phyloP scores from a whole-genome alignment of 169 alveolate species.

The Babesia bovis region DNA sequence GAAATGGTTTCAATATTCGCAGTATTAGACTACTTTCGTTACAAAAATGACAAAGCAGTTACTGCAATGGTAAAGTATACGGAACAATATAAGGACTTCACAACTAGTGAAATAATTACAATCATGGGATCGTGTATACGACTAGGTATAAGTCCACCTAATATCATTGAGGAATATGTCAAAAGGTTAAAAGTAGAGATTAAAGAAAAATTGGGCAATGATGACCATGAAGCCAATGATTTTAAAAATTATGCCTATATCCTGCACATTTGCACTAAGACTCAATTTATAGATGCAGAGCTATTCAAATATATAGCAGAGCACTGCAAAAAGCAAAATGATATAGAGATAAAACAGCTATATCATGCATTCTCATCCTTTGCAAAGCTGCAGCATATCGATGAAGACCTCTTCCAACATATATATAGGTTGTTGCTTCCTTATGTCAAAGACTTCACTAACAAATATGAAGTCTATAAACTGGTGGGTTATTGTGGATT shows the following conservation, averaged over 20 bases:
- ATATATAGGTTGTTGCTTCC: slow-evolving; percentile 21
- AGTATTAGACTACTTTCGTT: slow-evolving; percentile 23
- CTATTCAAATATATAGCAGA: slow-evolving; percentile 30
- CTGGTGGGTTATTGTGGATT: neutral
- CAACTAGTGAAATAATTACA: slow-evolving; percentile 1
- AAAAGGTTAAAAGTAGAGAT: slow-evolving; percentile 12
- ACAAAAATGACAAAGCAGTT: slow-evolving; percentile 19
- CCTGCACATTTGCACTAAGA: slow-evolving; percentile 24
- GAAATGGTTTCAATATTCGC: slow-evolving; percentile 35
- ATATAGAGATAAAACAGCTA: neutral
- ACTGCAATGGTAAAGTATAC: slow-evolving; percentile 21
- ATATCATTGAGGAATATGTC: slow-evolving; percentile 16
- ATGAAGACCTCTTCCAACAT: slow-evolving; percentile 29
- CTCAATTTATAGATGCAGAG: slow-evolving; percentile 33
- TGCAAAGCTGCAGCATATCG: slow-evolving; percentile 18
- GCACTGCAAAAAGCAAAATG: neutral
- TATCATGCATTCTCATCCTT: neutral
- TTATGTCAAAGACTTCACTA: slow-evolving; percentile 33
- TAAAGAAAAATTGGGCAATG: neutral
- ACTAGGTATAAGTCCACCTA: slow-evolving; percentile 5
- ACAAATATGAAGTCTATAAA: slow-evolving; percentile 39
- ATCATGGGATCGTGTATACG: slow-evolving; percentile 2
- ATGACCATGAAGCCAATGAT: neutral
- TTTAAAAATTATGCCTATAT: slow-evolving; percentile 13
- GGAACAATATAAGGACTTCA: slow-evolving; percentile 11